phyloP scores from a whole-genome alignment of 768 basidiomycete species.

The Lentinula raphanica region DNA sequence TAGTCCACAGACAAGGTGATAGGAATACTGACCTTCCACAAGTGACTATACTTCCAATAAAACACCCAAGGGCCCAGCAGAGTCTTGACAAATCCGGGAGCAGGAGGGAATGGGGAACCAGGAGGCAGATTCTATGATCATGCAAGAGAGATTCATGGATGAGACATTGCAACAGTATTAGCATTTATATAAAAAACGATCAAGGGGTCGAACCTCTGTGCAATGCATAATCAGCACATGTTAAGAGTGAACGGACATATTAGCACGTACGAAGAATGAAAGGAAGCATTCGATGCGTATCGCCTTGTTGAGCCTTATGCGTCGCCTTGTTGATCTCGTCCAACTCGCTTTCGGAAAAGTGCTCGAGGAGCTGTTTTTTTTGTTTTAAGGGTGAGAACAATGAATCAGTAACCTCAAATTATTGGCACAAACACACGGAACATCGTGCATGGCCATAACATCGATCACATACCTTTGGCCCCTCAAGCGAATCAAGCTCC shows the following conservation, averaged over 20 bases:
- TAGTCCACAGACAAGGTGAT: not conserved
- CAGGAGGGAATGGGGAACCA: conserved; percentile 10
- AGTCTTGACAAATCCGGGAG: conserved; percentile 11
- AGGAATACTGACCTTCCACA: conserved; percentile 6
- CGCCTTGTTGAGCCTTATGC: conserved; percentile 5
- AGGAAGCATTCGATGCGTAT: conserved; percentile 4
- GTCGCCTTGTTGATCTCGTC: conserved; percentile 9
- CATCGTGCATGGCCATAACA: no score
- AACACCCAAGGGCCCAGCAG: conserved; percentile 11
- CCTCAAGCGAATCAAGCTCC: conserved; percentile 8
- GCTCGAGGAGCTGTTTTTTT: conserved; percentile 7
- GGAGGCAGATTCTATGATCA: conserved; percentile 7
- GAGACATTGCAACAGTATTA: no score
- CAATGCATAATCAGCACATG: not conserved
- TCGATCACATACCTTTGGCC: not conserved
- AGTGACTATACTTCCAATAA: conserved; percentile 10
- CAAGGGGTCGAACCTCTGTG: conserved; percentile 6
- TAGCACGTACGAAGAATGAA: conserved; percentile 9
- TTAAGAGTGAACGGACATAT: not conserved
- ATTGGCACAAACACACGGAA: no score
- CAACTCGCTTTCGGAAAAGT: conserved; percentile 10
- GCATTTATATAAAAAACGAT: no score
- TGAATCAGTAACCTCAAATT: no score
- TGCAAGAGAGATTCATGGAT: no score
- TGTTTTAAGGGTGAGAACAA: no score